Conservation (phyloP, 495 filamentous ascomycete genomes). For the Penicillium roqueforti region DNA sequence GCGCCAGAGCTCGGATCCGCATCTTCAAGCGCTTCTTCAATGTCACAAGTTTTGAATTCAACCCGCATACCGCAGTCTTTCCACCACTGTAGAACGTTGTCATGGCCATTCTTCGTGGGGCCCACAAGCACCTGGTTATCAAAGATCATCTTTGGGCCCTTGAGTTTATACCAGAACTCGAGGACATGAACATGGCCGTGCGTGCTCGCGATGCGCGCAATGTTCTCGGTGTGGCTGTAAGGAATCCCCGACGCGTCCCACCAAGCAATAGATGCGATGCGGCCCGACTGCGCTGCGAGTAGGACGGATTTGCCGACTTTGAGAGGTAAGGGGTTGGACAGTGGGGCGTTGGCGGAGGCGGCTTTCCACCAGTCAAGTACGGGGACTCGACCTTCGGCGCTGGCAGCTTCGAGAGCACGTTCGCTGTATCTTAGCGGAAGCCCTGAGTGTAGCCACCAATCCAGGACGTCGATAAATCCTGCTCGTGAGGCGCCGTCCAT, state of each 20-base stretch:
- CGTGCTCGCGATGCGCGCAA: conserved; percentile 76
- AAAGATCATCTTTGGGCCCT: conserved; percentile 80
- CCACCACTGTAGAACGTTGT: conserved; percentile 89
- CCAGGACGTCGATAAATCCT: conserved; percentile 76
- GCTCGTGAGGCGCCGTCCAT: conserved; percentile 80
- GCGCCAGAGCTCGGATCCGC: conserved; percentile 58
- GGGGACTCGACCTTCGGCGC: conserved; percentile 71
- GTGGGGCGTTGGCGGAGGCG: conserved; percentile 38
- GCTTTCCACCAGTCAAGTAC: conserved; percentile 91
- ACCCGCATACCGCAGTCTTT: conserved; percentile 68
- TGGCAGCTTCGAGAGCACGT: conserved; percentile 78
- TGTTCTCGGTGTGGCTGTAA: conserved; percentile 66
- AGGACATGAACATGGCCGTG: conserved; percentile 85
- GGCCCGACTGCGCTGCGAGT: conserved; percentile 73
- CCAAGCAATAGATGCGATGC: conserved; percentile 68
- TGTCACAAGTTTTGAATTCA: conserved; percentile 92
- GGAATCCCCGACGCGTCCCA: conserved; percentile 76
- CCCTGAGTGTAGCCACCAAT: conserved; percentile 86
- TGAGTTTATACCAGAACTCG: conserved; percentile 71
- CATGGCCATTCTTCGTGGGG: conserved; percentile 80
- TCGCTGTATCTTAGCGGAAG: conserved; percentile 81
- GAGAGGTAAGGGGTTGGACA: conserved; percentile 46
- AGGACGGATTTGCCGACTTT: conserved; percentile 79
- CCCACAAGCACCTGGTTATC: conserved; percentile 86
- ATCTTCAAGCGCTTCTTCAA: conserved; percentile 91